A percentile compares a stretch with the other conserved stretches of the same genome.
These are phyloP conservation scores for Grigorovia yakushimaensis DNA, from an alignment of 805 yeast genomes.

Conservation along the genomic window DNA sequence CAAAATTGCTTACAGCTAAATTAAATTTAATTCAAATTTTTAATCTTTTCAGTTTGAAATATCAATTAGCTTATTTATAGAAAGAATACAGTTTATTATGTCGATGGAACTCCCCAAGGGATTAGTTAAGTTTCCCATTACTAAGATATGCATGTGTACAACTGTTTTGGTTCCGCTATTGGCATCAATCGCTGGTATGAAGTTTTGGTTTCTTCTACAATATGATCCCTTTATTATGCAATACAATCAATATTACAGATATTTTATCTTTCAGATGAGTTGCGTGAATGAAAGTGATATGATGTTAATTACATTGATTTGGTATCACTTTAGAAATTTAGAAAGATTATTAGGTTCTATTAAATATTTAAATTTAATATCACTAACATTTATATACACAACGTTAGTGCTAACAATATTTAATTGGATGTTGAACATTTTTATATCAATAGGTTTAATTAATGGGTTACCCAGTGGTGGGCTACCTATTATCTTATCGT, in stretches of 20 bases:
- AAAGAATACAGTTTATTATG: constrained; percentile 3
- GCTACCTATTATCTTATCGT: constrained; percentile 31
- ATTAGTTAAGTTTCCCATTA: constrained; percentile 18
- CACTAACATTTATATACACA: constrained; percentile 40
- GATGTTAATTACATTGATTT: constrained; percentile 35
- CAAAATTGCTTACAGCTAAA: neutral
- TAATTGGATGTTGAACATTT: constrained; percentile 22
- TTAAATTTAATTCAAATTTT: too few species aligned
- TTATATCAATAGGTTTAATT: constrained; percentile 34
- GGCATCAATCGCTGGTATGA: constrained; percentile 21
- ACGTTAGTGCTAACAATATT: constrained; percentile 30
- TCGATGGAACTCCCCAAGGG: constrained; percentile 13
- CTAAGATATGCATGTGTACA: constrained; percentile 20
- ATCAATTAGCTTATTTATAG: too few species aligned
- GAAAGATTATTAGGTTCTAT: constrained; percentile 51
- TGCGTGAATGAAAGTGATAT: constrained; percentile 54
- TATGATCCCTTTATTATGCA: constrained; percentile 41
- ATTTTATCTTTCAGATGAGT: constrained; percentile 40
- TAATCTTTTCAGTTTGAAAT: too few species aligned
- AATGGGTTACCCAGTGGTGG: constrained; percentile 35
- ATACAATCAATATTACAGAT: constrained; percentile 51
- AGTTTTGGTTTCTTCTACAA: constrained; percentile 21
- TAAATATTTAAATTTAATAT: constrained; percentile 40
- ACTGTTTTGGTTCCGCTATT: constrained; percentile 20
- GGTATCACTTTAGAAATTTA: constrained; percentile 43